Base-by-base conservation (phyloP, 2,329 filamentous ascomycete species). In the Xylaria sp. region DNA sequence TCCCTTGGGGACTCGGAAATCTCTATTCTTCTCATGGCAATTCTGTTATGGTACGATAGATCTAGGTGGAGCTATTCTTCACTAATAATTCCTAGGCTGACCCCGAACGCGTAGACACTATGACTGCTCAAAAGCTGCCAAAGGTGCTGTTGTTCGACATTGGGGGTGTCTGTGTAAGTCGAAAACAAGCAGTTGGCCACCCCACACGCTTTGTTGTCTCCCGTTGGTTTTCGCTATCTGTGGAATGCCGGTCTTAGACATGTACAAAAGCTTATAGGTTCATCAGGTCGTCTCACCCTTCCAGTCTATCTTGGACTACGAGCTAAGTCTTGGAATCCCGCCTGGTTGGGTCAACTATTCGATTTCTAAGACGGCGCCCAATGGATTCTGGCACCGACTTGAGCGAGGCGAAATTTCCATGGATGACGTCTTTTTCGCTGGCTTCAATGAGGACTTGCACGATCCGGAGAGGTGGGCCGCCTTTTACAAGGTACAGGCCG, bases 151-250 rank as follows among this genome's bases (percentile, higher is more conserved):
- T 99, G 21, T 98, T 98, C 76, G 95, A 99, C 77, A 95, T 99
- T 69, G 95, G 95, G 38, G 95, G 95, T 64, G 95, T 99, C 69
- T 96, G 92, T 83, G 94, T 97, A 89, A 83, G 92, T 87, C n/a
- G 5, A 43, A 35, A 11, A 46, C 9, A 3, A 53, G 43, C 29
- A 21, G 48, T 27, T 10, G 21, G 5, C 40, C 48, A 27, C 48
- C 19, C 19, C 38, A 25, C 25, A 33, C 1, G 25, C 17, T 3
- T 21, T 37, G 6, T 43, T 8, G 13, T 49, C 5, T 37, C 7
- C 15, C 10, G 2, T 35, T 19, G 6, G 2, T 29, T 44, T 15
- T n/a, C 7, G 15, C 31, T 8, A 8, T 33, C 11, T 23, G 21
- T 33, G 15, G 19, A 3, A 23, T 35, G 3, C 11, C 13, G 15